Base-by-base conservation (phyloP, 352 stramenopile genomes). In the Lagenidium sp. region DNA sequence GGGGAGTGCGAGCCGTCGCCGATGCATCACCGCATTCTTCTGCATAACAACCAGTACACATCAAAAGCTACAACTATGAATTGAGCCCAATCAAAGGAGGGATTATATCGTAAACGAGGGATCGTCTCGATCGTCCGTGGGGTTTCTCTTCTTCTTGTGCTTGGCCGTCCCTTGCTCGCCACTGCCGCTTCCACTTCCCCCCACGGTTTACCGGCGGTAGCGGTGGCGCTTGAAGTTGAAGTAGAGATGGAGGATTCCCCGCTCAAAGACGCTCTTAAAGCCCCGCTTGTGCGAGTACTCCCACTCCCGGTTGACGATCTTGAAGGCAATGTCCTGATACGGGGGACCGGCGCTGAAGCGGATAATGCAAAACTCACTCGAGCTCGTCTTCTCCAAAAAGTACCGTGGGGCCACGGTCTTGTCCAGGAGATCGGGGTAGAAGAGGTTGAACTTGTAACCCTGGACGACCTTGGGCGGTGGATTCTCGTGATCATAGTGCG, bases 401-500 rank as follows among this genome's bases (percentile, higher is more conserved):
- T 97, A 99, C 10, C 88, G 88, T 13, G 97, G 97, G 1, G 95
- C 95, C 28, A 95, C 85, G 31, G 73, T 83, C 50, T 97, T 97
- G 67, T 99, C 95, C 39, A 99, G 96, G 15, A 99, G 79, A 60
- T 99, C 97, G 31, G 97, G 96, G 72, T 99, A 99, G 54, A 99
- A 99, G 26, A 99, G 69, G 47, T 98, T 99, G 75, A 99, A 99
- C 63, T 99, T 99, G 84, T 99, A 99, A 29, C 97, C 97, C 62
- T 99, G 96, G 18, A 99, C 96, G 39, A 97, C 95, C 74, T 99
- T 99, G n/a, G 97, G 97, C 29, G 97, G 97, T 49, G 97, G 96
- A 57, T 99, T 99, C 63, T 99, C 97, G 54, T 94, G 80, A 76
- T 99, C 96, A 66, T 99, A 99, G 68, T 99, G 96, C 38, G 95